These are phyloP conservation scores for Tirmania nivea DNA, from an alignment of 495 filamentous ascomycete genomes.

Conservation along the genomic window DNA sequence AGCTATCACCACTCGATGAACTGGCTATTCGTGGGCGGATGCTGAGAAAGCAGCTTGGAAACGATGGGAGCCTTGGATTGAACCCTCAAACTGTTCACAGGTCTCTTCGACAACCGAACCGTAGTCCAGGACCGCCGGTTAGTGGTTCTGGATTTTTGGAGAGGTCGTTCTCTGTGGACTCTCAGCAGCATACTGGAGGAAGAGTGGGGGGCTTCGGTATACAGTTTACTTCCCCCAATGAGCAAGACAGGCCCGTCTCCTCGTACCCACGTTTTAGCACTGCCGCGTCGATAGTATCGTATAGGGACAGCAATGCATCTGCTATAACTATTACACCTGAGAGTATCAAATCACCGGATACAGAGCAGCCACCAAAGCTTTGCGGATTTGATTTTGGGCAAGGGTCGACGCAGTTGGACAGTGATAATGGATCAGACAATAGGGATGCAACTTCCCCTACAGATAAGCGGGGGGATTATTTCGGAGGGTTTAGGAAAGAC, in stretches of 20 bases:
- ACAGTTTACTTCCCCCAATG: background rate
- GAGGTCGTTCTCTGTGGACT: conserved; percentile 28
- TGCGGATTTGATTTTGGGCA: too few relatives aligned
- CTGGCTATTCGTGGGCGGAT: conserved; percentile 74
- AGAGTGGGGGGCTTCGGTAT: background rate
- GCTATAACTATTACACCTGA: background rate
- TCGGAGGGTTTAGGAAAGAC: background rate
- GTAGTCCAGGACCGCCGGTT: conserved; percentile 15
- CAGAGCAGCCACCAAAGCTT: too few relatives aligned
- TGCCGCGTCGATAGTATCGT: conserved; percentile 1
- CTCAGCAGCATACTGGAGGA: conserved; percentile 22
- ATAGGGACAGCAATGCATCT: background rate
- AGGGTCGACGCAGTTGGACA: too few relatives aligned
- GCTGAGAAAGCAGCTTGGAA: conserved; percentile 62
- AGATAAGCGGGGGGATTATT: too few relatives aligned
- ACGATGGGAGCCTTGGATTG: conserved; percentile 59
- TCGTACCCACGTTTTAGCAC: conserved; percentile 12
- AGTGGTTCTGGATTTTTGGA: conserved; percentile 6
- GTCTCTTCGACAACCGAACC: conserved; percentile 28
- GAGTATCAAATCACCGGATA: too few relatives aligned
- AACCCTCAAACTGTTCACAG: conserved; percentile 63
- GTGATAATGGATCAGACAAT: too few relatives aligned
- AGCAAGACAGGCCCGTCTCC: conserved; percentile 10
- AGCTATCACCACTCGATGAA: conserved; percentile 83
- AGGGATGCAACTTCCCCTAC: too few relatives aligned